Evolutionary conservation across 257 asterid species (phyloP), one percentile per base, ranked within the genome.

Genomic region (Ajuga chamaepitys): DNA sequence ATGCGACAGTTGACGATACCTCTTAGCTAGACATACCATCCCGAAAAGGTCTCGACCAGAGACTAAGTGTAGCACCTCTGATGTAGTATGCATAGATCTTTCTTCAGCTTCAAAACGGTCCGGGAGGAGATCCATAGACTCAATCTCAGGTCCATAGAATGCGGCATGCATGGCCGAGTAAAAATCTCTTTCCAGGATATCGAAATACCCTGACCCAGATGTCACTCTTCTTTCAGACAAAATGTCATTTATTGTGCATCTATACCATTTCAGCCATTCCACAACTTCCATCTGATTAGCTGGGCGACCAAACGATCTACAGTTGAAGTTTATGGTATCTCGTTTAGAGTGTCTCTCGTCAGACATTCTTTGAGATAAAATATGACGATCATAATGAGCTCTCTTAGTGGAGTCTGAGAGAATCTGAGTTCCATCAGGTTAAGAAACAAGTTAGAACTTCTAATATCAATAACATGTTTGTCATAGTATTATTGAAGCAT

Each of bases 181-280:
- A 68, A 93, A 89, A 79, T 87, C 95, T 71, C 79, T 77, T 78
- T 93, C 95, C 32, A 89, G 81, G 74, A 79, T 58, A 62, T 87
- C 96, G 58, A 89, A 83, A 79, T 93, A 93, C 22, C 95, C 87
- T 9, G 99, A 86, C 66, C 97, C 99, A 77, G 77, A 70, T 12
- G 83, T 84, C 78, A 83, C 95, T 73, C 96, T 86, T 77, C 89
- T 77, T 75, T 81, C 92, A n/a, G 90, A 69, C 78, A 93, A 66
- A 77, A 93, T 80, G 68, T 87, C 96, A 18, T 78, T 83, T 56
- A 93, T 74, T 30, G 97, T 81, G 64, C 74, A 71, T 72, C 96
- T 86, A 73, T 93, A 93, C 97, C 95, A 89, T 81, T 72, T 90
- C 65, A 93, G 75, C 97, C 96, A 87, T 64, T 93, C 99, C 64